Base-by-base conservation (phyloP, 176 grass and related monocot species). In the Avena sativa region DNA sequence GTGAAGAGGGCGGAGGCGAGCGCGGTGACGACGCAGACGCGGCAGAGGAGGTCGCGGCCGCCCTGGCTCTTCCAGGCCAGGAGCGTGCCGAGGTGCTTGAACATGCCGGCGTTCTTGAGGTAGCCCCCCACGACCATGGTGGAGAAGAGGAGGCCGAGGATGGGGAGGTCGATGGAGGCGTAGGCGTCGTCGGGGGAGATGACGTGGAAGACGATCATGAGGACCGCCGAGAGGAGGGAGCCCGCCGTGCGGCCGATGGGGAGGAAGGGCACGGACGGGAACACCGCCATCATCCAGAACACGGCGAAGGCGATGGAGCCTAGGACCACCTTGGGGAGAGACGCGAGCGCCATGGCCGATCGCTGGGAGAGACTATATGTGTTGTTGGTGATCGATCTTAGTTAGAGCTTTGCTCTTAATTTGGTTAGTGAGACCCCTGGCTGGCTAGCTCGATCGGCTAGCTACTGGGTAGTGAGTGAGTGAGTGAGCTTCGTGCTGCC, bases 261-360 rank as follows among this genome's bases (percentile, higher is more conserved):
- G 1, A 98, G 87, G 78, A 98, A 94, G 1, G 96, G 96, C 19
- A 96, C 93, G n/a, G 93, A 91, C 11, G 96, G 96, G 89, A 98
- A 98, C 56, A 98, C 96, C 9, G 97, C 97, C 65, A 98, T 36
- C 80, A 98, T 84, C 97, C 97, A 98, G 89, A 98, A 98, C 57
- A 98, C 85, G 1, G 49, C 88, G 47, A 98, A 98, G 71, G 93
- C 96, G 0, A 94, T 0, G 0, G 96, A 94, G 3, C 96, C 96
- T 0, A 96, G 89, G 1, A 90, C 89, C 77, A 95, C 86, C 83
- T 92, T 92, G 17, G 74, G 16, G 19, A 77, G 3, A 0, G 88
- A 82, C 0, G 88, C 91, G 0, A 95, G 78, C 66, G 70, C 86
- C 90, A 92, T 95, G 74, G 26, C 9, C 8, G 67, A 70, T 70